Base-by-base conservation (phyloP, 2,329 filamentous ascomycete genomes). In the Arthrobotrys iridis region DNA sequence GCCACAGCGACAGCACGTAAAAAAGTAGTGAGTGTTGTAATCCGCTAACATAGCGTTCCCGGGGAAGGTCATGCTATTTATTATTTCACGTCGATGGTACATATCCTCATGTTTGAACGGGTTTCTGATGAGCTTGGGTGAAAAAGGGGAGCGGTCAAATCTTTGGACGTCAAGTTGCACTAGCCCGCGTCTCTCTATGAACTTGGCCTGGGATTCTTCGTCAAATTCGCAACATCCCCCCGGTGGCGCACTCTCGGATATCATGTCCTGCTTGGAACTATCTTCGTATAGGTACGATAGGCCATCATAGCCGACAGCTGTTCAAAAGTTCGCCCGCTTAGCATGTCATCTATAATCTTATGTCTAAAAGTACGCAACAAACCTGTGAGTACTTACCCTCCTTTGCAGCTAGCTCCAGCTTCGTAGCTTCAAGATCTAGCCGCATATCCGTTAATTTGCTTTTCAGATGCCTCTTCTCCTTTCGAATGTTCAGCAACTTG, bases 81-180 rank as follows among this genome's bases (percentile, higher is more conserved):
- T 66, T 6, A 74, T 74, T 20, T 63, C 40, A 26, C 62, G 70
- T 11, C 70, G 55, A 4, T 67, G 62, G 22, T 66, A 63, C 70
- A 74, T 74, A 15, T 57, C 70, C 13, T 63, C 40, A 20, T 74
- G 55, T 4, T 18, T 40, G 40, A 67, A 74, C n/a, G 70, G 70
- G 22, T 74, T 74, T 0, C 40, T 40, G 7, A 10, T 50, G 3
- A 74, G 46, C 22, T 48, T 57, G 1, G 50, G 26, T 5, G 30
- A 28, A 46, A 73, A 73, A 2, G 68, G 68, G 1, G 15, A 18
- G 10, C 22, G 24, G 1, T 28, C 45, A 2, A 63, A 35, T n/a
- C 7, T 13, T 8, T 63, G 52, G 26, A 67, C 55, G 2, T 67
- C 46, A 20, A 67, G 70, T 8, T 13, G 24, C 13, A 45, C 28